These are phyloP conservation scores for Jatropha multifida DNA, from an alignment of 441 rosid genomes.

Conservation along the genomic window DNA sequence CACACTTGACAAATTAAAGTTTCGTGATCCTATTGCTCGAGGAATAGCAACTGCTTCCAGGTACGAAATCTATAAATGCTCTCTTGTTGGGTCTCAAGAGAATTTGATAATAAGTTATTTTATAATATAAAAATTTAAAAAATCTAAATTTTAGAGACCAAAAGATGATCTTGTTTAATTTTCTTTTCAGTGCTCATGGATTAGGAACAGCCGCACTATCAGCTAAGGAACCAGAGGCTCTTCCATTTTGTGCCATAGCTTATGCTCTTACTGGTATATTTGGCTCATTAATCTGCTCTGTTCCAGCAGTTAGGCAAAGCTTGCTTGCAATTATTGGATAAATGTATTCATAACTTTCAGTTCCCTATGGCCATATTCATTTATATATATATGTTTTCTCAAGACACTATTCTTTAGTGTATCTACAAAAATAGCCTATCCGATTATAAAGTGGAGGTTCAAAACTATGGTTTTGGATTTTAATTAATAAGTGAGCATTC, in stretches of 20 bases:
- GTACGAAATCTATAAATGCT: constrained; percentile 28
- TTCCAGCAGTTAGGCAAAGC: constrained; percentile 84
- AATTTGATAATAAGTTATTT: too few relatives aligned
- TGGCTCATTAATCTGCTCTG: constrained; percentile 81
- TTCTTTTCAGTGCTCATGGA: constrained; percentile 79
- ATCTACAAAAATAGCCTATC: not conserved
- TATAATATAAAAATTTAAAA: not conserved
- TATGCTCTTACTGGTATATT: constrained; percentile 95
- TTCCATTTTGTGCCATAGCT: constrained; percentile 95
- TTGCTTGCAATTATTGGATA: constrained; percentile 68
- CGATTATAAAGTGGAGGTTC: too few relatives aligned
- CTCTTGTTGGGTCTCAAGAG: too few relatives aligned
- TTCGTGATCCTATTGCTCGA: constrained; percentile 86
- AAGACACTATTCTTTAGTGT: not conserved
- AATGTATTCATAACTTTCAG: not conserved
- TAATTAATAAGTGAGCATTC: too few relatives aligned
- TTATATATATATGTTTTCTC: not conserved
- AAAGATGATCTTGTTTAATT: not conserved
- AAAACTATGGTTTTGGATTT: too few relatives aligned
- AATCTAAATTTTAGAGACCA: not conserved
- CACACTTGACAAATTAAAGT: constrained; percentile 61
- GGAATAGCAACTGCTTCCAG: constrained; percentile 98
- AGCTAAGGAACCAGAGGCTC: constrained; percentile 97
- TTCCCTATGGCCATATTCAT: too few relatives aligned
- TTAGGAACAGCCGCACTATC: constrained; percentile 96